phyloP scores from a whole-genome alignment of 1,139 yeast species.

The Candida sp. region DNA sequence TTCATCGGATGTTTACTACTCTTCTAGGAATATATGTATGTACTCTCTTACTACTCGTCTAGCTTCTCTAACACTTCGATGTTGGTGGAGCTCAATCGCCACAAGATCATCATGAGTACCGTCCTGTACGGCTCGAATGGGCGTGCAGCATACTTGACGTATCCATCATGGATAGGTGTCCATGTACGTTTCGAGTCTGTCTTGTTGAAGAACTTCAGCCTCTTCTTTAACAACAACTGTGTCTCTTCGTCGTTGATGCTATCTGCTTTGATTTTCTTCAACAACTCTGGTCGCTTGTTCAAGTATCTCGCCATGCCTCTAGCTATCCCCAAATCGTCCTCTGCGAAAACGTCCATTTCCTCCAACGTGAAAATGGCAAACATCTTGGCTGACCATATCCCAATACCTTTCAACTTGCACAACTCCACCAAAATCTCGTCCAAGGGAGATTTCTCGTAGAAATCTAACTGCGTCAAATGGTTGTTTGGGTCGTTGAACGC shows the following conservation, averaged over 20 bases:
- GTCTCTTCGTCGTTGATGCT: conserved; percentile 32
- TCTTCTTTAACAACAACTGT: conserved; percentile 32
- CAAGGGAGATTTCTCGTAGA: conserved; percentile 38
- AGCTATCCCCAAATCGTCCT: conserved; percentile 85
- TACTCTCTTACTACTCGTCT: conserved; percentile 5
- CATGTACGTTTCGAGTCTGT: conserved; percentile 52
- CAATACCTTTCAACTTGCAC: conserved; percentile 75
- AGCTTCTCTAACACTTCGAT: conserved; percentile 48
- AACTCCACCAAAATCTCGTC: conserved; percentile 60
- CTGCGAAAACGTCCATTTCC: conserved; percentile 72
- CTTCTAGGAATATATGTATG: background rate
- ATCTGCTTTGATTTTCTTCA: conserved; percentile 41
- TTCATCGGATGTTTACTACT: conserved; percentile 7
- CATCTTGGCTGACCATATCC: conserved; percentile 94
- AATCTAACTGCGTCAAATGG: conserved; percentile 39
- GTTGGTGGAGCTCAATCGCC: conserved; percentile 70
- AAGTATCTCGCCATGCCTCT: conserved; percentile 77
- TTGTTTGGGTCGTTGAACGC: conserved; percentile 49
- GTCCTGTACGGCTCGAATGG: conserved; percentile 70
- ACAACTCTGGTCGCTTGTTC: conserved; percentile 54
- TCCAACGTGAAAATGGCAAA: conserved; percentile 73
- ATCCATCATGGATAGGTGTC: conserved; percentile 65
- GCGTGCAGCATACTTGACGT: conserved; percentile 58
- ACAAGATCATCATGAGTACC: conserved; percentile 71
- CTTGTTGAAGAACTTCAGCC: conserved; percentile 41